Conservation (phyloP, 306 rosid species). For the Ochetophila trinervis region DNA sequence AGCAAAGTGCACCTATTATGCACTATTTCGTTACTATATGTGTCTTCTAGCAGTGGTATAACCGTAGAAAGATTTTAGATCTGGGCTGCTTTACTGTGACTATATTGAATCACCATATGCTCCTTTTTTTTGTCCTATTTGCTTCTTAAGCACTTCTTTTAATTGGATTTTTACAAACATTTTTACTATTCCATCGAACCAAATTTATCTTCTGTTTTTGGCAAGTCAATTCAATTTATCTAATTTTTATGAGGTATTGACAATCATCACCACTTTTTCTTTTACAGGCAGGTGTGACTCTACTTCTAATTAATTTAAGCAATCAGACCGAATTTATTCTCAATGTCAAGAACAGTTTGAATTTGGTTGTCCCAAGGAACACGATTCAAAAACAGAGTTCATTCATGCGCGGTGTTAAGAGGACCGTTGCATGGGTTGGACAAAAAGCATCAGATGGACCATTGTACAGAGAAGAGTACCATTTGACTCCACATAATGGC, state of each 20-base stretch:
- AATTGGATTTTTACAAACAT: neutral
- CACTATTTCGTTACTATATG: too few species aligned
- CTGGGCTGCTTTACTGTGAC: too few species aligned
- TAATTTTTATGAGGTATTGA: neutral
- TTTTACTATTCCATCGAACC: neutral
- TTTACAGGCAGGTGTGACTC: conserved; percentile 67
- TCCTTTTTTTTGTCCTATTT: too few species aligned
- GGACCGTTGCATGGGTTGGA: conserved; percentile 77
- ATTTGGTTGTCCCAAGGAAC: conserved; percentile 14
- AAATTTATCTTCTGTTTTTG: too few species aligned
- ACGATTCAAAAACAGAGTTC: conserved; percentile 27
- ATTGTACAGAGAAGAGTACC: conserved; percentile 74
- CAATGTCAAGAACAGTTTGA: conserved; percentile 31
- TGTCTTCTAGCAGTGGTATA: too few species aligned
- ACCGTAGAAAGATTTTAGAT: too few species aligned
- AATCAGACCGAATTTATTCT: conserved; percentile 57
- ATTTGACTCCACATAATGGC: conserved; percentile 57
- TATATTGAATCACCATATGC: too few species aligned
- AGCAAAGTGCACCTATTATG: too few species aligned
- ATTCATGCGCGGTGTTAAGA: conserved; percentile 48
- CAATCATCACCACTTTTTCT: neutral
- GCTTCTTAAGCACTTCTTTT: neutral
- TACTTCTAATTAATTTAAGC: conserved; percentile 79
- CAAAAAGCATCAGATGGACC: conserved; percentile 50
- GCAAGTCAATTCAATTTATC: neutral